Evolutionary conservation across 805 yeast species (phyloP).

Genomic region (Metschnikowia chrysomelidarum): DNA sequence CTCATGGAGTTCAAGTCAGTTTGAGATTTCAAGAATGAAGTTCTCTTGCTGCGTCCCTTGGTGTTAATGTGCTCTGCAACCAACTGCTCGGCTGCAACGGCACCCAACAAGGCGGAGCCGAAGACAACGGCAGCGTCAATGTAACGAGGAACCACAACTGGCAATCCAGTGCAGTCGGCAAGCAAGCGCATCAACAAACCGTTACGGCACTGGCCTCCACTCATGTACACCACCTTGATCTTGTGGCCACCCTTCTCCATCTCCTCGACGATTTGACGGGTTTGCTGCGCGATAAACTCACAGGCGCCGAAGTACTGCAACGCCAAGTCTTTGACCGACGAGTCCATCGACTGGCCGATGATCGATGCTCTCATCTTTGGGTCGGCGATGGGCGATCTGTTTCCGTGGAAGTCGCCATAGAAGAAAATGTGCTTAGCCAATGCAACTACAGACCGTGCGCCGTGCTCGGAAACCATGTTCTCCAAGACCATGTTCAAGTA

Average conservation of each 20-base stretch:
- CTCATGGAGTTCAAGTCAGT: conserved; percentile 25
- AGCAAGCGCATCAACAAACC: conserved; percentile 82
- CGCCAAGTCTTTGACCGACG: conserved; percentile 80
- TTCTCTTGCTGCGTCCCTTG: conserved; percentile 37
- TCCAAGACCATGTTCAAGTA: conserved; percentile 76
- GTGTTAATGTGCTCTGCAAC: conserved; percentile 36
- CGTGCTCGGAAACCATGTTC: conserved; percentile 52
- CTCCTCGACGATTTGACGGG: conserved; percentile 88
- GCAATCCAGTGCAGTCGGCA: conserved; percentile 91
- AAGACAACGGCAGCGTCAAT: conserved; percentile 97
- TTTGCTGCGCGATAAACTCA: conserved; percentile 96
- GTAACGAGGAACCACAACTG: conserved; percentile 89
- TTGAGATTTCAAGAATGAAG: conserved; percentile 33
- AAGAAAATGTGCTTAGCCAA: conserved; percentile 83
- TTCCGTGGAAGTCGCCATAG: conserved; percentile 96
- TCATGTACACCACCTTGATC: conserved; percentile 75
- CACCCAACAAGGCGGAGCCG: conserved; percentile 93
- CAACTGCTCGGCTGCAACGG: conserved; percentile 79
- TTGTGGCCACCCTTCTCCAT: conserved; percentile 80
- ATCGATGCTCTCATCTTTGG: conserved; percentile 89
- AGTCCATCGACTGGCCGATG: conserved; percentile 91
- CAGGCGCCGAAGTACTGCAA: conserved; percentile 88
- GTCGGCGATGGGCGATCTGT: conserved; percentile 97
- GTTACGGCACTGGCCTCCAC: conserved; percentile 97
- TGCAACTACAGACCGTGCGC: conserved; percentile 69